phyloP scores from a whole-genome alignment of 1,284 basidiomycete genomes.

The Amylostereum chailletii region DNA sequence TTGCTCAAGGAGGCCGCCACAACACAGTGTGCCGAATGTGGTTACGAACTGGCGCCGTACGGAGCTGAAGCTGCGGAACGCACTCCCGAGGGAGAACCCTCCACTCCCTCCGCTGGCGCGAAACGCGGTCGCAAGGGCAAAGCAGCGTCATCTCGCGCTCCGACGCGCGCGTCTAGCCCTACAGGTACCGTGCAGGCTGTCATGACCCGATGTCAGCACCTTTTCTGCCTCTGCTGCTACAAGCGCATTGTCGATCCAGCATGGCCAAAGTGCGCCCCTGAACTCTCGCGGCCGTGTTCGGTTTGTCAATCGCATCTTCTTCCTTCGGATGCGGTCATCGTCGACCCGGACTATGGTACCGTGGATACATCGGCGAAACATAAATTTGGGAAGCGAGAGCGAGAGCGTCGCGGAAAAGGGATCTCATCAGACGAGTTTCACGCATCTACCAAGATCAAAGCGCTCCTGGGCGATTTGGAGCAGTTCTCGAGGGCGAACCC shows the following conservation, averaged over 20 bases:
- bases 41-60: conserved; percentile 60
- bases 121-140: conserved; percentile 63
- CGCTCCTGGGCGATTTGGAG: conserved; percentile 68
- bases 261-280: conserved; percentile 65
- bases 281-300: conserved; percentile 57
- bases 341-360: conserved; percentile 44
- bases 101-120: conserved; percentile 33
- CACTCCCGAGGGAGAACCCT: conserved; percentile 38
- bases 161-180: conserved; percentile 66
- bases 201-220: conserved; percentile 89
- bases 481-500: conserved; percentile 74
- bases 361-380: conserved; percentile 43
- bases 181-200: conserved; percentile 43
- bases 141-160: conserved; percentile 44
- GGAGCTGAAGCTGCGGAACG: conserved; percentile 38
- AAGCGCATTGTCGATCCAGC: conserved; percentile 63
- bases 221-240: conserved; percentile 85
- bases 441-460: conserved; percentile 81
- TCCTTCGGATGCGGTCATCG: conserved; percentile 67
- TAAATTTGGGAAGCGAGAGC: conserved; percentile 62
- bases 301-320: conserved; percentile 63
- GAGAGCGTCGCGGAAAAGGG: conserved; percentile 44
- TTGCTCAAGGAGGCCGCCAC: conserved; percentile 81
- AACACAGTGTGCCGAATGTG: conserved; percentile 84
- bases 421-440: conserved; percentile 49